Conservation (phyloP, 805 yeast species). For the Cyberlindnera mrakii region DNA sequence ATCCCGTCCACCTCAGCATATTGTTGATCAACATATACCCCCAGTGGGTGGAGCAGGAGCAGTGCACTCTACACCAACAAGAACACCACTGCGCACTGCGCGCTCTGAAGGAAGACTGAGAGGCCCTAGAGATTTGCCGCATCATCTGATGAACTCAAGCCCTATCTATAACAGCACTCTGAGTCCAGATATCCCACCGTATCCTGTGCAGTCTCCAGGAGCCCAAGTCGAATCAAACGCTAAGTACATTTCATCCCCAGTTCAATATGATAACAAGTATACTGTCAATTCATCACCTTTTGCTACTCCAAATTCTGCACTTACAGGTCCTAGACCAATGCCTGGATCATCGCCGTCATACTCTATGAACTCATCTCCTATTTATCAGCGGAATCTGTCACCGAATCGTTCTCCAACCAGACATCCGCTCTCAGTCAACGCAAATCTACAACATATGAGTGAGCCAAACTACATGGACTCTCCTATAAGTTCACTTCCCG, state of each 20-base stretch:
- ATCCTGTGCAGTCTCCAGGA: no score
- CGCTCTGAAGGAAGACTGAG: conserved; percentile 3
- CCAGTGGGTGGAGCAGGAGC: background rate
- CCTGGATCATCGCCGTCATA: conserved; percentile 7
- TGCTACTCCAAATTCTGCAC: background rate
- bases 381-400: conserved; percentile 5
- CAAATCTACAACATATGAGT: background rate
- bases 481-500: conserved; percentile 18
- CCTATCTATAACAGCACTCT: background rate
- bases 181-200: no score
- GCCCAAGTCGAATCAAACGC: background rate
- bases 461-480: conserved; percentile 10
- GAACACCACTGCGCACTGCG: no score
- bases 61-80: background rate
- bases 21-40: conserved; percentile 14
- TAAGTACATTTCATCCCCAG: background rate
- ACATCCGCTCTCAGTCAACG: conserved; percentile 4
- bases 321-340: conserved; percentile 7
- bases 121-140: conserved; percentile 21
- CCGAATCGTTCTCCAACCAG: conserved; percentile 9
- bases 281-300: background rate
- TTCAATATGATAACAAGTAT: background rate
- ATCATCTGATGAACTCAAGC: background rate
- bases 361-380: conserved; percentile 4
- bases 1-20: conserved; percentile 17